Conservation (phyloP, 2,329 filamentous ascomycete species). For the Beauveria rudraprayagi region DNA sequence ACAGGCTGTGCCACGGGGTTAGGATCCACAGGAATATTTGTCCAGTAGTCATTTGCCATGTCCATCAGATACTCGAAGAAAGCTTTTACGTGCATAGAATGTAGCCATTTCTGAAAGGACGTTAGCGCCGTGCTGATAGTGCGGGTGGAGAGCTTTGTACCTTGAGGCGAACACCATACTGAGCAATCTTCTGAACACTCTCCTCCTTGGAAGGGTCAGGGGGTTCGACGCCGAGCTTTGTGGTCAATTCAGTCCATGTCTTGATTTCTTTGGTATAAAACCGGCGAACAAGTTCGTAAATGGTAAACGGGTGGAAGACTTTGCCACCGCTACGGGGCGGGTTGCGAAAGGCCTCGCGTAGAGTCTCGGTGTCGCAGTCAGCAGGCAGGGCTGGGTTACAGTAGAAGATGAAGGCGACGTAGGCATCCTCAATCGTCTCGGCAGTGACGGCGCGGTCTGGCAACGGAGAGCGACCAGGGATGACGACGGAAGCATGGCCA, state of each 20-base stretch:
- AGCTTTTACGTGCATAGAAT: conserved; percentile 88
- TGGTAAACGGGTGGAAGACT: conserved; percentile 66
- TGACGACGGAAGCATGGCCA: not conserved
- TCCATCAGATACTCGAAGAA: conserved; percentile 87
- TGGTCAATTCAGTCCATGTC: conserved; percentile 83
- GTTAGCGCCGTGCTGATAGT: conserved; percentile 5
- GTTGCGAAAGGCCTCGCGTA: conserved; percentile 68
- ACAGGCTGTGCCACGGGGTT: conserved; percentile 56
- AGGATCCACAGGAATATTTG: conserved; percentile 58
- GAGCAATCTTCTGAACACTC: conserved; percentile 87
- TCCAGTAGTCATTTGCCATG: conserved; percentile 73
- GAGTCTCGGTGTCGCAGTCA: conserved; percentile 59
- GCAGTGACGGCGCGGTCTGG: conserved; percentile 62
- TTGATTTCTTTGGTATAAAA: conserved; percentile 79
- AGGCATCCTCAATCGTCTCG: conserved; percentile 70
- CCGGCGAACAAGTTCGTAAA: conserved; percentile 72
- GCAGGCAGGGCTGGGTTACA: conserved; percentile 72
- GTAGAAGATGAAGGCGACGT: conserved; percentile 76
- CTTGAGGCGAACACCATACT: conserved; percentile 89
- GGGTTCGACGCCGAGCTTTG: conserved; percentile 80
- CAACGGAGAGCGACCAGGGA: conserved; percentile 29
- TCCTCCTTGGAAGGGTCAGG: conserved; percentile 75
- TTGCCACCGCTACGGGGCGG: conserved; percentile 86
- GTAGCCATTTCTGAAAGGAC: conserved; percentile 78
- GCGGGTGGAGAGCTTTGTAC: conserved; percentile 34